phyloP scores from a whole-genome alignment of 2,329 filamentous ascomycete genomes.

The Didymella exigua region DNA sequence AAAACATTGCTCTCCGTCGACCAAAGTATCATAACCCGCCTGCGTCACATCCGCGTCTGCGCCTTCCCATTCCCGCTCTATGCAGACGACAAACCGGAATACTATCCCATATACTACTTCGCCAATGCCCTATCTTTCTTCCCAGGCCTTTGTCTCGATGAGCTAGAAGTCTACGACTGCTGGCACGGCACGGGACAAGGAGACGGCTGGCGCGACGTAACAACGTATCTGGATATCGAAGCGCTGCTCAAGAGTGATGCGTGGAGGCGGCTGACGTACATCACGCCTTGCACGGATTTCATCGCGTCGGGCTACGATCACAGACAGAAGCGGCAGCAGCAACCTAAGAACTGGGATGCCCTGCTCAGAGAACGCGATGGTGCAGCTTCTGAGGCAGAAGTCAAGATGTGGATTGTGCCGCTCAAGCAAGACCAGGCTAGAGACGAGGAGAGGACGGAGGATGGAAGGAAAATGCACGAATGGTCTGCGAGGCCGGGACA shows the following conservation, averaged over 20 bases:
- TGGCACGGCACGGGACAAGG: conserved; percentile 45
- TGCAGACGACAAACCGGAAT: conserved; percentile 27
- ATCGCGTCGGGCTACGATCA: conserved; percentile 43
- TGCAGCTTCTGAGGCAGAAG: conserved; percentile 34
- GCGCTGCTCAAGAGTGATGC: conserved; percentile 38
- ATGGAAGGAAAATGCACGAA: conserved; percentile 28
- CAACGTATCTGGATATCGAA: conserved; percentile 45
- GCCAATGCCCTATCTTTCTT: conserved; percentile 39
- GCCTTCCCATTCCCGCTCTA: conserved; percentile 45
- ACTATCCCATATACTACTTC: conserved; percentile 43
- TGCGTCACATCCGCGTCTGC: conserved; percentile 41
- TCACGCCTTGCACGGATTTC: conserved; percentile 44
- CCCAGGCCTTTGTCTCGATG: conserved; percentile 41
- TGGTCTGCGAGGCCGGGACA: conserved; percentile 42
- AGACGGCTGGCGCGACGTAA: conserved; percentile 43
- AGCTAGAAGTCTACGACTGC: conserved; percentile 41
- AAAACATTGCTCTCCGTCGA: conserved; percentile 39
- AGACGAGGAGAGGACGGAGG: conserved; percentile 22
- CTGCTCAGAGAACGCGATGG: conserved; percentile 42
- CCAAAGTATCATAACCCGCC: conserved; percentile 38
- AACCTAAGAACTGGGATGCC: conserved; percentile 40
- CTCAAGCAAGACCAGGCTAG: conserved; percentile 20
- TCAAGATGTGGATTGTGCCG: conserved; percentile 42
- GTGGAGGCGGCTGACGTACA: conserved; percentile 43
- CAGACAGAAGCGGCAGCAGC: conserved; percentile 32